phyloP scores from a whole-genome alignment of 2,329 filamentous ascomycete genomes.

The Metarhizium album region DNA sequence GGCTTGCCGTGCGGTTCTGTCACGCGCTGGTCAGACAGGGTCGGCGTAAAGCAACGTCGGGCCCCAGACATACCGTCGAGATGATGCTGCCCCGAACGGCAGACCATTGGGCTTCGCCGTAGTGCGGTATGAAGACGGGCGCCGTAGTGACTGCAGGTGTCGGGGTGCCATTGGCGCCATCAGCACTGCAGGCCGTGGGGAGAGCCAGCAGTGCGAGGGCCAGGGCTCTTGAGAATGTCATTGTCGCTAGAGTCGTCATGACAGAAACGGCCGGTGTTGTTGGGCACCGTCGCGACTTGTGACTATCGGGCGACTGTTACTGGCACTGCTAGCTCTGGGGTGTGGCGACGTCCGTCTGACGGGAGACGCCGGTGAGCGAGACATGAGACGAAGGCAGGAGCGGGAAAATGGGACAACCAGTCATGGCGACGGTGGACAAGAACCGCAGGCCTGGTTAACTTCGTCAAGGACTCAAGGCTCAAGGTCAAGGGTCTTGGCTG shows the following conservation, averaged over 20 bases:
- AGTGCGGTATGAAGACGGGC: conserved; percentile 35
- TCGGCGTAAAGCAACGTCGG: background rate
- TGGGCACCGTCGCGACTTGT: background rate
- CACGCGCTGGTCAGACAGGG: background rate
- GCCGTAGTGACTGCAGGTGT: conserved; percentile 26
- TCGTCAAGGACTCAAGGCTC: too few species aligned
- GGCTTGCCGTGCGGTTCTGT: conserved; percentile 23
- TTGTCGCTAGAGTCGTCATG: background rate
- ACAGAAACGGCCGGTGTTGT: background rate
- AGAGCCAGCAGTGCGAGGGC: conserved; percentile 12
- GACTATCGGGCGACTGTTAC: background rate
- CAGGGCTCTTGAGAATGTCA: conserved; percentile 2
- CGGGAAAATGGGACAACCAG: background rate
- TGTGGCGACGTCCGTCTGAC: background rate
- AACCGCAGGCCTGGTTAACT: background rate
- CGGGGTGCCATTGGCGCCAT: conserved; percentile 7
- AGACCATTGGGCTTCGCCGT: conserved; percentile 30
- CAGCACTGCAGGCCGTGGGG: conserved; percentile 2
- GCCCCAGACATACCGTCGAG: conserved; percentile 24
- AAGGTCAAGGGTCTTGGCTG: conserved; percentile 6
- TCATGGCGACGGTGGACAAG: conserved; percentile 2
- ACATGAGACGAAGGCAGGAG: background rate
- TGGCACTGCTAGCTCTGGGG: background rate
- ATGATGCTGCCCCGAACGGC: conserved; percentile 35
- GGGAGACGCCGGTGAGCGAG: background rate